Conservation (phyloP, 2,329 filamentous ascomycete species). For the Cercospora brassicicola region DNA sequence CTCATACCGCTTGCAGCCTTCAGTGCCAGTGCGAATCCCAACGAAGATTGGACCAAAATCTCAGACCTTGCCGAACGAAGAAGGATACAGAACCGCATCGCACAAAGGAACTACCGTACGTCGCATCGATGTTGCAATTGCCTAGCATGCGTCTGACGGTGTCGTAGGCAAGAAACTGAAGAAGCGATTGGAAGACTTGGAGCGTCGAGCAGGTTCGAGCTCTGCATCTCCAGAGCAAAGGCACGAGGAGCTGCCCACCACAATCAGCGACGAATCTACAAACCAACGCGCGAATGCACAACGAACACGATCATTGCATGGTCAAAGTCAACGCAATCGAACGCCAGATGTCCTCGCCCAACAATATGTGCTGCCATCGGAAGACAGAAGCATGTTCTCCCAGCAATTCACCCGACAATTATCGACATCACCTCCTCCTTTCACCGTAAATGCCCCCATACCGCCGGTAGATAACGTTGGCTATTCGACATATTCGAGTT, state of each 20-base stretch:
- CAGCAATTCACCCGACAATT: slow-evolving; percentile 67
- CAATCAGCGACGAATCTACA: slow-evolving; percentile 11
- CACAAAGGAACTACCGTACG: slow-evolving; percentile 90
- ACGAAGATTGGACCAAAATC: slow-evolving; percentile 99
- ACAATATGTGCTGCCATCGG: slow-evolving; percentile 42
- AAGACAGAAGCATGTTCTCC: slow-evolving; percentile 66
- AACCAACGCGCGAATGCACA: slow-evolving; percentile 10
- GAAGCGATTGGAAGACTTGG: slow-evolving; percentile 81
- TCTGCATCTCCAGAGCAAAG: slow-evolving; percentile 61
- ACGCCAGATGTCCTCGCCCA: slow-evolving; percentile 34
- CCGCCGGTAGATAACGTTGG: slow-evolving; percentile 62
- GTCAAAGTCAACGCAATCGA: slow-evolving; percentile 25
- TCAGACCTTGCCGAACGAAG: slow-evolving; percentile 92
- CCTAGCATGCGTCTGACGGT: slow-evolving; percentile 26
- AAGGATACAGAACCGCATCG: slow-evolving; percentile 95
- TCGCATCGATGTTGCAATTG: not conserved
- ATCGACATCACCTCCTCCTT: slow-evolving; percentile 70
- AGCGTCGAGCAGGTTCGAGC: slow-evolving; percentile 70
- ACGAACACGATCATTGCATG: slow-evolving; percentile 33
- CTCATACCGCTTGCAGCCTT: slow-evolving; percentile 54
- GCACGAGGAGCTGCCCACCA: slow-evolving; percentile 53
- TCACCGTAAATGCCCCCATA: slow-evolving; percentile 64
- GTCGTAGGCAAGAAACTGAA: slow-evolving; percentile 82
- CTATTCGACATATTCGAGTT: slow-evolving; percentile 43
- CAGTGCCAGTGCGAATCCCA: slow-evolving; percentile 88